phyloP scores from a whole-genome alignment of 1,284 basidiomycete species.

The Cerrena zonata region DNA sequence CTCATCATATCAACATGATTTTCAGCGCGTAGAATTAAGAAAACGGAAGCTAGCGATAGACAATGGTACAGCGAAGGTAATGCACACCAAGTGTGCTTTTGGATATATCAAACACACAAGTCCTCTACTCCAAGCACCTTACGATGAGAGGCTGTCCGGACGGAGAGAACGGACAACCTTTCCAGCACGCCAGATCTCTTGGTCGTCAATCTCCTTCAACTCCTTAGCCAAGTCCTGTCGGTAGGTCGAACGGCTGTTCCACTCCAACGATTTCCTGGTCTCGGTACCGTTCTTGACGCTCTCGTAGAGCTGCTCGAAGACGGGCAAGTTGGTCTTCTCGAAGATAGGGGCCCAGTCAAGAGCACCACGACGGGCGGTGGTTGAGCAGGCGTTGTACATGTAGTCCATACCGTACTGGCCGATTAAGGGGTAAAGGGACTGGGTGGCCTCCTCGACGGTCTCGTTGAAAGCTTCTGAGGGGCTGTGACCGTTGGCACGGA shows the following conservation, averaged over 20 bases:
- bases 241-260: conserved; percentile 90
- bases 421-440: conserved; percentile 96
- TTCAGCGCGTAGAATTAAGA: no score
- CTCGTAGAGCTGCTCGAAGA: conserved; percentile 94
- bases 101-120: no score
- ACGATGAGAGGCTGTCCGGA: conserved; percentile 3
- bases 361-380: conserved; percentile 95
- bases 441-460: conserved; percentile 98
- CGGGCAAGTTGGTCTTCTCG: conserved; percentile 86
- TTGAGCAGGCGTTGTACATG: conserved; percentile 99
- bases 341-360: conserved; percentile 99
- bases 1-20: no score
- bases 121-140: no score
- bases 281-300: conserved; percentile 92
- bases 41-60: no score
- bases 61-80: no score
- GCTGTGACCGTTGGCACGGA: conserved; percentile 95
- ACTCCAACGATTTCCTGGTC: conserved; percentile 94
- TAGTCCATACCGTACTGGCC: conserved; percentile 98
- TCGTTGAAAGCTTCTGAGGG: conserved; percentile 99
- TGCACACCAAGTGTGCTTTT: no score
- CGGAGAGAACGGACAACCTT: conserved; percentile 9
- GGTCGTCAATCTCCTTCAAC: conserved; percentile 89
- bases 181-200: conserved; percentile 97
- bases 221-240: conserved; percentile 91